Conservation (phyloP, 768 basidiomycete species). For the Tylopilus subfusipes region DNA sequence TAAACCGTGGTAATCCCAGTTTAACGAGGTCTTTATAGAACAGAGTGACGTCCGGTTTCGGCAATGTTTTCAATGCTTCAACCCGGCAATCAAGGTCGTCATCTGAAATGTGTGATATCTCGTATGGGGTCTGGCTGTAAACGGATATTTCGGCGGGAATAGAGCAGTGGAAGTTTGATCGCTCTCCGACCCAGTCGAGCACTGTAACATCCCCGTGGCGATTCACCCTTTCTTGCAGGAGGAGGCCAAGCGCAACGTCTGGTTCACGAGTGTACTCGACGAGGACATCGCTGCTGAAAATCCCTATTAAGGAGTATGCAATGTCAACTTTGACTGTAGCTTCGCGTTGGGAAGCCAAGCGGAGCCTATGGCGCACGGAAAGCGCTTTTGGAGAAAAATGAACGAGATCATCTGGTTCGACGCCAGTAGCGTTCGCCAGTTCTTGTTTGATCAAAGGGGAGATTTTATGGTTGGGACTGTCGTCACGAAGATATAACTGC, state of each 20-base stretch:
- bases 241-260: slow-evolving; percentile 7
- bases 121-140: not conserved
- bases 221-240: slow-evolving; percentile 13
- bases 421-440: not conserved
- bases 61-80: not conserved
- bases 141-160: slow-evolving; percentile 14
- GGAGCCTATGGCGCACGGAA: slow-evolving; percentile 6
- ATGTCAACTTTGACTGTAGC: slow-evolving; percentile 7
- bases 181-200: slow-evolving; percentile 18
- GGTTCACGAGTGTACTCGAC: slow-evolving; percentile 1
- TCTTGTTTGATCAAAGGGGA: not conserved
- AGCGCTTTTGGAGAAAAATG: not conserved
- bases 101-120: not conserved
- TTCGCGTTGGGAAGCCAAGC: slow-evolving; percentile 12
- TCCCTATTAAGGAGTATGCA: slow-evolving; percentile 16
- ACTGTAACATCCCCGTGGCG: slow-evolving; percentile 12
- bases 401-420: not conserved
- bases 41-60: not conserved
- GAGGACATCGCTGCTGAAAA: slow-evolving; percentile 13
- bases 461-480: slow-evolving; percentile 4
- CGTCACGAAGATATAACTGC: not conserved
- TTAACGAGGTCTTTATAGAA: not conserved
- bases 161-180: slow-evolving; percentile 16
- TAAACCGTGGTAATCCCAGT: not conserved
- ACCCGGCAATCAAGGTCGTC: not conserved